Evolutionary conservation across 2,329 filamentous ascomycete genomes (phyloP).

Genomic region (Colletotrichum limetticola): DNA sequence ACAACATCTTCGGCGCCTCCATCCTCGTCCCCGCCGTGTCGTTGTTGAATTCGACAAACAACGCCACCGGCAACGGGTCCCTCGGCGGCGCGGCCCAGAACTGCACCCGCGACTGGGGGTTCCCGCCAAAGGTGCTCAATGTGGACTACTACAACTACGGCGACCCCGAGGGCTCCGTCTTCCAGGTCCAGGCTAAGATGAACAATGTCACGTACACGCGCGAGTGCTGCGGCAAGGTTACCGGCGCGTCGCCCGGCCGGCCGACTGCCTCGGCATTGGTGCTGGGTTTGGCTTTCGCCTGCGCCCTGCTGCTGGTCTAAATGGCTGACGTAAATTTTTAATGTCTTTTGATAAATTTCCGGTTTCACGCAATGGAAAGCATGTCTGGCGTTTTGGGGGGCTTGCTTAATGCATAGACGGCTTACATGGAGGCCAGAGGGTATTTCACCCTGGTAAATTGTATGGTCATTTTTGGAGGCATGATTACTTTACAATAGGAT

Average conservation of each 20-base stretch:
- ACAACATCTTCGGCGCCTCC: slow-evolving; percentile 71
- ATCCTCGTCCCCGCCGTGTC: slow-evolving; percentile 79
- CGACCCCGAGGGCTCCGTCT: slow-evolving; percentile 75
- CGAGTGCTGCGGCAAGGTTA: slow-evolving; percentile 63
- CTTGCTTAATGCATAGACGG: slow-evolving; percentile 12
- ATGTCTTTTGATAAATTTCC: background rate
- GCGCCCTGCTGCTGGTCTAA: slow-evolving; percentile 26
- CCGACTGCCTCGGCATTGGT: slow-evolving; percentile 7
- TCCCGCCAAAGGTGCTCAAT: slow-evolving; percentile 80
- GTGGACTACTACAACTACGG: slow-evolving; percentile 88
- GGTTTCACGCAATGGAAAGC: slow-evolving; percentile 5
- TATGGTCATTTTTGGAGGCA: too few species aligned
- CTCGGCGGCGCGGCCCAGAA: slow-evolving; percentile 72
- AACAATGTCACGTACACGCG: slow-evolving; percentile 79
- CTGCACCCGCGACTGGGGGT: slow-evolving; percentile 71
- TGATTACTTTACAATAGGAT: too few species aligned
- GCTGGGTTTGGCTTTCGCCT: slow-evolving; percentile 17
- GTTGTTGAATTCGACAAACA: slow-evolving; percentile 78
- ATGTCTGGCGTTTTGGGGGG: slow-evolving; percentile 17
- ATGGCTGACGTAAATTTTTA: background rate
- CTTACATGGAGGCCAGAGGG: background rate
- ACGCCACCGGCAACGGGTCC: slow-evolving; percentile 70
- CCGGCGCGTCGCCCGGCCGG: slow-evolving; percentile 35
- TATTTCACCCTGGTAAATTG: background rate
- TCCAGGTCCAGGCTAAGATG: slow-evolving; percentile 74